Base-by-base conservation (phyloP, 1,139 yeast genomes). In the Debaryomycetaceae sp. region DNA sequence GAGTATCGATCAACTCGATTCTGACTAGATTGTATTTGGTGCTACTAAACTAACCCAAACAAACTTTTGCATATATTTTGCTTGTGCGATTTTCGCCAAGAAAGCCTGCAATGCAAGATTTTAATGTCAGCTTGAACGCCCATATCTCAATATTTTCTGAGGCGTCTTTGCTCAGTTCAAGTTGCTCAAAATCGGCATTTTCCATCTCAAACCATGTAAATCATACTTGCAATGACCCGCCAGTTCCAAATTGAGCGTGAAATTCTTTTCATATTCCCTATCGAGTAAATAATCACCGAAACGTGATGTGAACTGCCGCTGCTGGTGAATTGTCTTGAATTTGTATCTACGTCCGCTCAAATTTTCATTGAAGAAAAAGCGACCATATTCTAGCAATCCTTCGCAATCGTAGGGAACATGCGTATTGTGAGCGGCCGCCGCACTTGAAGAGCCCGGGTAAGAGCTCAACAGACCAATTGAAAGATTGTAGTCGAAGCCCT, bases 131-230 rank as follows among this genome's bases (percentile, higher is more conserved):
- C n/a, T n/a, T n/a, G n/a, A n/a, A n/a, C n/a, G n/a, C n/a, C n/a
- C n/a, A n/a, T n/a, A n/a, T n/a, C n/a, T n/a, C n/a, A n/a, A n/a
- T n/a, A n/a, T n/a, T n/a, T n/a, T n/a, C n/a, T n/a, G n/a, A n/a
- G n/a, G n/a, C n/a, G n/a, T n/a, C n/a, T n/a, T n/a, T n/a, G n/a
- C n/a, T n/a, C n/a, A n/a, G n/a, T n/a, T n/a, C n/a, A n/a, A n/a
- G n/a, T 64, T 69, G 13, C 68, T 62, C 5, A 67, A 37, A 4
- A 68, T 59, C 3, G 72, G 68, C 34, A 70, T 59, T 35, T 68
- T 68, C 75, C 76, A 70, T 36, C 63, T 67, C 23, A 69, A 42
- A 1, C 74, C 74, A 27, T 57, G 55, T 27, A 36, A 43, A 33
- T 61, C 66, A 33, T 64, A 63, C 2, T 34, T 22, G 37, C 68